Evolutionary conservation across 192 early-diverging fungal genomes (phyloP), one percentile per base, ranked within the genome.

Genomic region (Podila minutissima): DNA sequence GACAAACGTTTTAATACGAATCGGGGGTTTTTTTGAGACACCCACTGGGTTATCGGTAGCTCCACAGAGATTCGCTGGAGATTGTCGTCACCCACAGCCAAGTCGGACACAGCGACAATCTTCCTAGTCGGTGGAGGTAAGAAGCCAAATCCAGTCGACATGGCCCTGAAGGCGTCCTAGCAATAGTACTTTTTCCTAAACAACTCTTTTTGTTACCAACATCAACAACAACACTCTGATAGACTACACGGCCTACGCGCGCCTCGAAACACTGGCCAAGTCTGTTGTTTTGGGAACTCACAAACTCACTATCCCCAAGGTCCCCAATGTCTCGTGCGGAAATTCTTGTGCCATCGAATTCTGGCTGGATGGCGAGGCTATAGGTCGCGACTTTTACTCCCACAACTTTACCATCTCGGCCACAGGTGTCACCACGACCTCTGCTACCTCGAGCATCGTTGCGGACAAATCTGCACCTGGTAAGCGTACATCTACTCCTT

Each of bases 121-220:
- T 70, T 49, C 22, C 29, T 76, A 29, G 74, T 76, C 11, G 74
- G 74, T 10, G 74, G 74, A 38, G 63, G 73, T 74, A 68, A 24
- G 53, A 55, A 24, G n/a, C 24, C 7, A 6, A 46, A 12, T 0
- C 2, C 41, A 46, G 41, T 46, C 1, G 15, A 46, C 13, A 8
- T 46, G 3, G 15, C 5, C 31, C 0, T 29, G 20, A 33, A n/a
- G 12, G 15, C 46, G 4, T 46, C 13, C 38, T 59, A 59, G 32
- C 20, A 2, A 10, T n/a, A 20, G 33, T 22, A 1, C 24, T 9
- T 61, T 61, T 61, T 10, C 7, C 41, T 15, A 22, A 63, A 50
- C 24, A 15, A 10, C 12, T 6, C 10, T 65, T 41, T 51, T 28
- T 19, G 13, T 19, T 26, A 1, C 31, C 19, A 9, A 19, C 15